phyloP scores from a whole-genome alignment of 192 early-diverging fungal genomes.

The Coemansia sp. region DNA sequence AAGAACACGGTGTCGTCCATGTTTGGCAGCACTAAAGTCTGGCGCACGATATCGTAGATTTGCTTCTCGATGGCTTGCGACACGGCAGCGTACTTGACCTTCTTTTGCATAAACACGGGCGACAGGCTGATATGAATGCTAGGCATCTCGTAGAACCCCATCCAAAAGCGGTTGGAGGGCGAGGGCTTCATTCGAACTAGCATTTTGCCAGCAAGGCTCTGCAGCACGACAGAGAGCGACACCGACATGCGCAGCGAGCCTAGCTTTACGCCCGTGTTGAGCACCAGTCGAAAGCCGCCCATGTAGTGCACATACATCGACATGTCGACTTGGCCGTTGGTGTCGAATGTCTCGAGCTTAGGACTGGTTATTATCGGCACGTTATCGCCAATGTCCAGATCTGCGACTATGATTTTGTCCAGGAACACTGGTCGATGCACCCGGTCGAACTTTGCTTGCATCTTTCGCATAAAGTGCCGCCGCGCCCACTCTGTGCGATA shows the following conservation, averaged over 20 bases:
- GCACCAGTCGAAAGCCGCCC: constrained; percentile 75
- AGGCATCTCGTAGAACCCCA: constrained; percentile 83
- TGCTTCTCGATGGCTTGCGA: constrained; percentile 85
- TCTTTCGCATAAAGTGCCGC: constrained; percentile 66
- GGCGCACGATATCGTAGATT: constrained; percentile 78
- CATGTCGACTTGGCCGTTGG: constrained; percentile 70
- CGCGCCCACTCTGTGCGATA: constrained; percentile 67
- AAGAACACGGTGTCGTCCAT: constrained; percentile 89
- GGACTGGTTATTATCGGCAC: constrained; percentile 80
- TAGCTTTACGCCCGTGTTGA: constrained; percentile 67
- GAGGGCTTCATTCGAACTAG: constrained; percentile 78
- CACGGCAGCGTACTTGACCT: constrained; percentile 77
- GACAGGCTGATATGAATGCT: constrained; percentile 72
- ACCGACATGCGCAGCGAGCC: constrained; percentile 75
- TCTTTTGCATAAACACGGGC: constrained; percentile 83
- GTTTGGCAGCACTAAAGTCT: constrained; percentile 82
- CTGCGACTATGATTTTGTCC: constrained; percentile 79
- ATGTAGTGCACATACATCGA: constrained; percentile 80
- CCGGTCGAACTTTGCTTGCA: constrained; percentile 64
- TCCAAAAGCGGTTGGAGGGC: constrained; percentile 84
- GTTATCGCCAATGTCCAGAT: constrained; percentile 76
- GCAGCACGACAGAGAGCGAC: constrained; percentile 75
- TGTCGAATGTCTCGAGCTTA: constrained; percentile 69
- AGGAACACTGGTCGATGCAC: constrained; percentile 69
- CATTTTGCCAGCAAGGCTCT: constrained; percentile 72